Evolutionary conservation across 257 asterid species (phyloP), one percentile per base, ranked within the genome.

Genomic region (Ophiorrhiza pumila): DNA sequence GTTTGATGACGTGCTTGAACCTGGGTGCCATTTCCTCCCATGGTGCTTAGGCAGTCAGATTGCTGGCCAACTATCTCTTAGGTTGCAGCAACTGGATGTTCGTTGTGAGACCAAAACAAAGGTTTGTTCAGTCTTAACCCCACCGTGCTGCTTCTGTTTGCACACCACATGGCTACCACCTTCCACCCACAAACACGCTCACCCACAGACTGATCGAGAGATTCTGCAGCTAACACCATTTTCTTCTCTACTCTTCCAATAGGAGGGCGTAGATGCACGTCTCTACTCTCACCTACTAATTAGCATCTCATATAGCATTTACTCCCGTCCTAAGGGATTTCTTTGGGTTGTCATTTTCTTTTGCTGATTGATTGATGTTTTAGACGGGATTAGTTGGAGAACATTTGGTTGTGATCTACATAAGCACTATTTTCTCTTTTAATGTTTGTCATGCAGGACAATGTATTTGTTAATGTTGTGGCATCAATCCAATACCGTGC

Each of bases 401-500:
- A 65, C 4, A 18, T 41, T 1, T 14, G 5, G 13, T 66, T 53
- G 14, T 42, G n/a, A 4, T 17, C 27, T 49, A 1, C 15, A 22
- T 49, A 4, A 50, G 18, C 45, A 14, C 5, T 49, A 14, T 63
- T 46, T 47, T 68, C 32, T 20, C 70, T 39, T 31, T 34, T 35
- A 15, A 49, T 45, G 56, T 57, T 37, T 74, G 27, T 37, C 23
- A 15, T 79, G 63, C 88, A 89, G 96, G 97, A 91, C 66, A 91
- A 89, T 73, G 97, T 91, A 20, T 91, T 91, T 75, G 95, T 91
- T 25, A 91, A 80, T 68, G 96, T 91, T 49, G 96, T 89, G 77
- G 97, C 96, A 73, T 91, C 97, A 15, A 78, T 89, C 66, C 97
- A 91, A 71, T 91, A 89, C 78, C 86, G 95, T 35, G 93, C 97